Base-by-base conservation (phyloP, 306 rosid genomes). In the Trifolium subterraneum region DNA sequence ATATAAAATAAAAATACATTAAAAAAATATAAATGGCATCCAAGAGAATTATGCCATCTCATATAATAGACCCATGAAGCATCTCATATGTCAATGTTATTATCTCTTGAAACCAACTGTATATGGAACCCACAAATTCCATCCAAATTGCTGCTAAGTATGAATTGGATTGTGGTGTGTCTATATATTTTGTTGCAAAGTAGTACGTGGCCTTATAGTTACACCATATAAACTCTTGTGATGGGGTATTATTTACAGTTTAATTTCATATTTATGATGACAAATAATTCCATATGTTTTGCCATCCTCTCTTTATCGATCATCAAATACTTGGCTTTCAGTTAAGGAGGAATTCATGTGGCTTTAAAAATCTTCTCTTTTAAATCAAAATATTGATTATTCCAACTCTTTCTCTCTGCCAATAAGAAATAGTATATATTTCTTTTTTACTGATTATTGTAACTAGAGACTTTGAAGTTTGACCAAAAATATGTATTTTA, bases 151-250 rank as follows among this genome's bases (percentile, higher is more conserved):
- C 56, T 62, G 73, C 56, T 62, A 51, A 39, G 50, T 16, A 56
- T 71, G 84, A 81, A 65, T 23, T 48, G 35, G 74, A 71, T 31
- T 29, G 31, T 23, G 27, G 74, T 10, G 39, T 36, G 39, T 10
- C 10, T 7, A 0, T 69, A 23, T 20, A 56, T 48, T 36, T 68
- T 50, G 44, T 33, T 80, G 58, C 44, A 68, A 56, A 71, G 10
- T 38, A 33, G 48, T 74, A 76, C 78, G 78, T 76, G 81, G 64
- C 74, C 77, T 63, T 22, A 35, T 35, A 5, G 31, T 76, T 47
- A 58, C 81, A 64, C 81, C 84, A 75, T 81, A 76, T 64, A 80
- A 70, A 70, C 78, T 63, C 74, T 33, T 76, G 75, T 71, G 81
- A 75, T 81, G 47, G 38, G 50, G 16, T 64, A 44, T 81, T 81